Evolutionary conservation across 2,329 filamentous ascomycete genomes (phyloP), one percentile per base, ranked within the genome.

Genomic region (Pseudogymnoascus sp.): DNA sequence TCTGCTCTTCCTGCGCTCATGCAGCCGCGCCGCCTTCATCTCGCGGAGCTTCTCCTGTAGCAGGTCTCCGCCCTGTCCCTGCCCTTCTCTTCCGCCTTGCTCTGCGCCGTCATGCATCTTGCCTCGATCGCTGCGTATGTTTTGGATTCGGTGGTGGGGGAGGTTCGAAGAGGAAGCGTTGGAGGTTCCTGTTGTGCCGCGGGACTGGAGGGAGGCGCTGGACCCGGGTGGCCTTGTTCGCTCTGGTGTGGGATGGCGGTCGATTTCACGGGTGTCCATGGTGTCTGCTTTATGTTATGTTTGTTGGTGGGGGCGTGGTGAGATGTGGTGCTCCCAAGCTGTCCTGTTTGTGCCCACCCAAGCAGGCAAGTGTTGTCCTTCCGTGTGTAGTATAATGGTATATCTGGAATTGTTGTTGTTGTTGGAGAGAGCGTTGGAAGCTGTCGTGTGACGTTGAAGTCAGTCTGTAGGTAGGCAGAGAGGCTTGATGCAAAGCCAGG

Each of bases 11-110:
- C 64, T 63, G 29, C 59, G 62, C 45, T 66, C 64, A 45, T 67
- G 63, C 11, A 69, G 67, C 35, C 68, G 68, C 62, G 71, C 71
- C 5, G 67, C 69, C 64, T 73, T 73, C 41, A 70, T 69, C 60
- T 74, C 71, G 39, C 71, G 66, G 63, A 74, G 64, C 41, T 69
- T 66, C 61, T 73, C 72, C 49, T 74, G 72, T 35, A 74, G 61
- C 29, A 74, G 63, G 62, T 60, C 58, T 55, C 45, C 45, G 8
- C 26, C 45, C 45, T 33, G 45, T 33, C 45, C 45, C n/a, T 55
- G 45, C 10, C 26, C 45, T 26, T 55, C 45, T 33, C 45, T 11
- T 3, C 45, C 45, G 16, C 45, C 45, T 14, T 55, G 45, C 8
- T 55, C 45, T 33, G 26, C 45, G 7, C 26, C 10, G n/a, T 55